phyloP scores from a whole-genome alignment of 1,284 basidiomycete species.

The Schizopora paradoxa region DNA sequence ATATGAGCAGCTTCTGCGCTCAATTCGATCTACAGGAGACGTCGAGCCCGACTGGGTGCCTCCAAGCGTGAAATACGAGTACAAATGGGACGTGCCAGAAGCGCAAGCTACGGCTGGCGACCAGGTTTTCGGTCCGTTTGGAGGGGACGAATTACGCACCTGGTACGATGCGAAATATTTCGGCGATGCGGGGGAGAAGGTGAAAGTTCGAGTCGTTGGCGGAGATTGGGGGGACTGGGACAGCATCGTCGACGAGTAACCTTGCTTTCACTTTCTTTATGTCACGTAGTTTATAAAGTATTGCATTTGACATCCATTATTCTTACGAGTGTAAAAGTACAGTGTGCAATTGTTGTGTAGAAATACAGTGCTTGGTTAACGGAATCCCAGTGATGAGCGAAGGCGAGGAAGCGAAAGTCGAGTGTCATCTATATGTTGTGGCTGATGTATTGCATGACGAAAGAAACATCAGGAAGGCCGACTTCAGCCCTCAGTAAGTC shows the following conservation, averaged over 20 bases:
- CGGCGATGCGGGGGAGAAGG: conserved; percentile 65
- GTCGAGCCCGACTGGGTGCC: conserved; percentile 70
- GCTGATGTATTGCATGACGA: conserved; percentile 90
- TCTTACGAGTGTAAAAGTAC: neutral
- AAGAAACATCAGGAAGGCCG: conserved; percentile 80
- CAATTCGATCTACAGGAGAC: conserved; percentile 62
- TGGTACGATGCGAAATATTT: conserved; percentile 79
- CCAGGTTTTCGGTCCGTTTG: conserved; percentile 71
- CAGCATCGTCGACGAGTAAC: conserved; percentile 28
- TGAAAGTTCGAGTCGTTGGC: conserved; percentile 55
- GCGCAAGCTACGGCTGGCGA: conserved; percentile 32
- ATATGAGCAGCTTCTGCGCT: conserved; percentile 76
- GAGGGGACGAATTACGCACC: conserved; percentile 65
- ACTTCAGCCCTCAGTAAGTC: conserved; percentile 91
- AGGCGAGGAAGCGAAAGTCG: neutral
- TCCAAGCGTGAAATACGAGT: conserved; percentile 72
- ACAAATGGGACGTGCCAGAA: conserved; percentile 64
- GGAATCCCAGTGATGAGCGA: neutral
- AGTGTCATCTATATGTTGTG: conserved; percentile 39
- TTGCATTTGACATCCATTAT: neutral
- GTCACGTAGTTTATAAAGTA: neutral
- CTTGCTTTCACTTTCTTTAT: neutral
- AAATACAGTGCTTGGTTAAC: conserved; percentile 2
- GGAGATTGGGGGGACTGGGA: conserved; percentile 73
- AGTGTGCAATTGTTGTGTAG: neutral